phyloP scores from a whole-genome alignment of 306 rosid genomes.

The Fagus crenata region DNA sequence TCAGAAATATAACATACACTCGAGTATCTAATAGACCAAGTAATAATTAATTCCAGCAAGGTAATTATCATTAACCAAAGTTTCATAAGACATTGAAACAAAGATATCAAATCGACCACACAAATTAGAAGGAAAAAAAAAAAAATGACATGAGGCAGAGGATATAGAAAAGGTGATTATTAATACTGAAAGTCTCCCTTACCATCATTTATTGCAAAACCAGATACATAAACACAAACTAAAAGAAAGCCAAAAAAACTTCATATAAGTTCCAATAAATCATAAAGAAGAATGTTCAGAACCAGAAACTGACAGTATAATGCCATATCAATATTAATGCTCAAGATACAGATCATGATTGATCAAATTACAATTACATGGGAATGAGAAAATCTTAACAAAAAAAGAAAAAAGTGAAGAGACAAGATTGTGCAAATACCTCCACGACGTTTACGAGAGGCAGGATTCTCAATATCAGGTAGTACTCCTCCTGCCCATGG shows the following conservation, averaged over 20 bases:
- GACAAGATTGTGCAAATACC: conserved; percentile 32
- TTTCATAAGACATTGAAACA: not conserved
- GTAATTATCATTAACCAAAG: not conserved
- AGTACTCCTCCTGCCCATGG: conserved; percentile 39
- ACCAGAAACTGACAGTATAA: not conserved
- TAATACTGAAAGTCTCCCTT: not conserved
- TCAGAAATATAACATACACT: not conserved
- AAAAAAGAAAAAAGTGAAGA: not conserved
- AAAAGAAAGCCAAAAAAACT: not conserved
- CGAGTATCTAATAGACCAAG: not conserved
- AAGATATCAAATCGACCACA: not conserved
- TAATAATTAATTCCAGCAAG: not conserved
- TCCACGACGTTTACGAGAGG: conserved; percentile 53
- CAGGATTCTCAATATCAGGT: conserved; percentile 25
- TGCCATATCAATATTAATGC: not conserved
- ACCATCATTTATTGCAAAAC: not conserved
- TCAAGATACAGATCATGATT: not conserved
- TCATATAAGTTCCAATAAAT: not conserved
- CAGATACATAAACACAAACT: not conserved
- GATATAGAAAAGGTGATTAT: not conserved
- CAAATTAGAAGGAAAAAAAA: not conserved
- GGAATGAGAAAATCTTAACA: not conserved
- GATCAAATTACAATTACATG: not conserved
- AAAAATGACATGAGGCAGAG: not conserved
- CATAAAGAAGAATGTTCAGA: not conserved